These are phyloP conservation scores for Plasmodium gonderi DNA, from an alignment of 169 alveolate genomes.

Conservation along the genomic window DNA sequence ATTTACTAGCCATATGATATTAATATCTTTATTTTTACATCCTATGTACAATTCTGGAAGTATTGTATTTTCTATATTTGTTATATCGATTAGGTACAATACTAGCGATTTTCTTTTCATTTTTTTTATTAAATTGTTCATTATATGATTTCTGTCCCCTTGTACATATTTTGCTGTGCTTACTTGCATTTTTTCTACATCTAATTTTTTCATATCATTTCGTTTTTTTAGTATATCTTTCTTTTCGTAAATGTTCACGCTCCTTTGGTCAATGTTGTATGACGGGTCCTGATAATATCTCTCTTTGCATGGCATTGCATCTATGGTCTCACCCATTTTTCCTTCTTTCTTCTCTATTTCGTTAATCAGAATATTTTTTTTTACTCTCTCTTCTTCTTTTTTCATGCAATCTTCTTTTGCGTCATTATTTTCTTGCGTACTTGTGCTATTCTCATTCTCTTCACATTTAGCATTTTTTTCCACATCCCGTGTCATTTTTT, in stretches of 20 bases:
- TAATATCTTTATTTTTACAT: conserved; percentile 84
- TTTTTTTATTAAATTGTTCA: conserved; percentile 74
- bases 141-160: conserved; percentile 64
- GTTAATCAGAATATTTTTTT: too few relatives aligned
- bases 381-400: too few relatives aligned
- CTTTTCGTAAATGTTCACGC: conserved; percentile 44
- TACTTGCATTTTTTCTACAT: conserved; percentile 60
- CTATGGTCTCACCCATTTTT: not conserved
- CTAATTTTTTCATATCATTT: conserved; percentile 51
- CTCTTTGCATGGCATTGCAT: not conserved
- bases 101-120: conserved; percentile 85
- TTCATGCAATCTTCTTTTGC: too few relatives aligned
- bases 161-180: conserved; percentile 55
- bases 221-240: conserved; percentile 67
- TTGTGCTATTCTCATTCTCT: not conserved
- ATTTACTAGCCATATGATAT: conserved; percentile 88
- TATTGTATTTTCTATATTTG: conserved; percentile 87
- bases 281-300: conserved; percentile 20
- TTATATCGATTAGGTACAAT: conserved; percentile 84
- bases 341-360: not conserved
- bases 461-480: not conserved
- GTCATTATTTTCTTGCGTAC: not conserved
- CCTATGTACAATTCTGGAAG: conserved; percentile 90
- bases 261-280: conserved; percentile 51
- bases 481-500: too few relatives aligned